Percentiles rank a stretch among this genome's conserved stretches.
Evolutionary conservation across 164 flowering plant genomes (phyloP).

Genomic region (Liquidambar formosana): DNA sequence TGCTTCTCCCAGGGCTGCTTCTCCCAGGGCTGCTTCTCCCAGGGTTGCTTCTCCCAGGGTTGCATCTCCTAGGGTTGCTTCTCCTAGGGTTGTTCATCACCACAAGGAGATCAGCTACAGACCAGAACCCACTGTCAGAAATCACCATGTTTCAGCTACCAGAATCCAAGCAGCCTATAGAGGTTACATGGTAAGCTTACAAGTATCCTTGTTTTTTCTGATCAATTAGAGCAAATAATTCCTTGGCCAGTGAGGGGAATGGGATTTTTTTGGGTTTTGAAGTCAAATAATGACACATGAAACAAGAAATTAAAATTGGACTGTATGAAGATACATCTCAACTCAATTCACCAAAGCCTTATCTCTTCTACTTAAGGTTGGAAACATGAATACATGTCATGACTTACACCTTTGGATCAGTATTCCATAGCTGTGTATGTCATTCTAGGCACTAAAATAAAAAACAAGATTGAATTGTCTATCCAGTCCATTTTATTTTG

Average conservation of each 20-base stretch:
- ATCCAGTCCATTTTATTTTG: too few species aligned
- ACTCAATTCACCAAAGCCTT: neutral
- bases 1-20: constrained; percentile 27
- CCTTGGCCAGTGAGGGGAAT: neutral
- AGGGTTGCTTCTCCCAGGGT: constrained; percentile 29
- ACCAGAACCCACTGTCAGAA: constrained; percentile 51
- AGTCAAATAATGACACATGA: neutral
- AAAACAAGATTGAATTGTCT: too few species aligned
- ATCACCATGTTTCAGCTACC: constrained; percentile 66
- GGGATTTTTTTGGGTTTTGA: neutral
- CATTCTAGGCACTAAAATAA: too few species aligned
- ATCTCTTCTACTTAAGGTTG: too few species aligned
- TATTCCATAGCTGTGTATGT: too few species aligned
- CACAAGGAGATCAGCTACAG: constrained; percentile 30
- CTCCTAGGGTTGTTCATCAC: constrained; percentile 31
- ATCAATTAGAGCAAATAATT: neutral
- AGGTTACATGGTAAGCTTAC: constrained; percentile 69
- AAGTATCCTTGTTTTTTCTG: neutral
- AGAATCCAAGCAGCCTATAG: constrained; percentile 88
- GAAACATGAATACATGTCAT: too few species aligned
- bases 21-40: constrained; percentile 30
- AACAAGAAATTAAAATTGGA: neutral
- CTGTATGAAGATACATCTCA: neutral
- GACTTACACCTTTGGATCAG: too few species aligned
- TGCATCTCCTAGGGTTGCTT: constrained; percentile 26